A percentile compares a stretch with the other conserved stretches of the same genome.
Evolutionary conservation across 2,329 filamentous ascomycete species (phyloP).

Genomic region (Colletotrichum viniferum): DNA sequence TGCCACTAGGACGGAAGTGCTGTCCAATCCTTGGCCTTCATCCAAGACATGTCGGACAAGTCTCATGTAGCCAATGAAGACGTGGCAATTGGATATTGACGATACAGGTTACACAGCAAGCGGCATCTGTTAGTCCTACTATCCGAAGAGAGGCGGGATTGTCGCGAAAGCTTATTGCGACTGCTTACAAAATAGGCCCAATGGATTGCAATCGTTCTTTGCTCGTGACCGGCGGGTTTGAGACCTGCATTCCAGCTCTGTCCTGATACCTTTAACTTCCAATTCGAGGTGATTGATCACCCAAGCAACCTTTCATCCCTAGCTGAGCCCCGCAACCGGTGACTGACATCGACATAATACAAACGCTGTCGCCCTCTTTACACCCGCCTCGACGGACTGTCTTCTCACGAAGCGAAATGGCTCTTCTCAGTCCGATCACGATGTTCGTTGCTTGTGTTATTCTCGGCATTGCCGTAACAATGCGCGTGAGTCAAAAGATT

Average conservation of each 20-base stretch:
- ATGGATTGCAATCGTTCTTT: neutral
- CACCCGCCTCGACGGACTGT: neutral
- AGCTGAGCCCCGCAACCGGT: neutral
- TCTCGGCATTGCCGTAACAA: neutral
- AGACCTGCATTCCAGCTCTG: neutral
- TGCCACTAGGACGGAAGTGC: neutral
- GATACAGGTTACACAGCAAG: neutral
- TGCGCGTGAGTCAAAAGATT: neutral
- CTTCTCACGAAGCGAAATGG: neutral
- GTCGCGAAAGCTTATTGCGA: neutral
- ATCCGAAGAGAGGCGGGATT: neutral
- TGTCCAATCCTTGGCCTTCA: neutral
- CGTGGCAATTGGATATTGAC: neutral
- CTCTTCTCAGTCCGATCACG: neutral
- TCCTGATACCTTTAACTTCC: neutral
- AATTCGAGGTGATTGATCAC: neutral
- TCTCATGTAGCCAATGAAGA: neutral
- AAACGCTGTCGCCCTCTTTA: accelerated
- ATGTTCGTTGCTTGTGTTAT: neutral
- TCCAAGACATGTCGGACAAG: neutral
- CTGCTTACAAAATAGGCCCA: neutral
- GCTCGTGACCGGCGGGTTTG: neutral
- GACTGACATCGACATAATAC: neutral
- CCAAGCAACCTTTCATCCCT: too few relatives aligned
- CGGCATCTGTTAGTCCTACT: neutral